phyloP scores from a whole-genome alignment of 371 early-diverging fungal genomes.

The Lichtheimia ornata region DNA sequence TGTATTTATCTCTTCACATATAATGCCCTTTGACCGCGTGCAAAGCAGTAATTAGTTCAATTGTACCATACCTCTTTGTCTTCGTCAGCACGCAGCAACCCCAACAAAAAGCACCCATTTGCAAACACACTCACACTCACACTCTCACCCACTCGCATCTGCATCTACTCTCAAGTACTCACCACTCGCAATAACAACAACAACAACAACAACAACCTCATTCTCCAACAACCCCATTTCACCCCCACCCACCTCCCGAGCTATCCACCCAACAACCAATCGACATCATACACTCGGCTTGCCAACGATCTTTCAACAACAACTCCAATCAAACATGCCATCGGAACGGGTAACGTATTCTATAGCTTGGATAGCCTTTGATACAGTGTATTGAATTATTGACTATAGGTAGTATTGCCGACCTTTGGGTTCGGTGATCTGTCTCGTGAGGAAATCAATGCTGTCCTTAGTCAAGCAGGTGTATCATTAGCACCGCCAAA shows the following conservation, averaged over 20 bases:
- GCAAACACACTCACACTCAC: background rate
- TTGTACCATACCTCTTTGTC: slow-evolving; percentile 9
- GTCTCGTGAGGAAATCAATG: slow-evolving; percentile 61
- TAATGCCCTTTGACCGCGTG: slow-evolving; percentile 8
- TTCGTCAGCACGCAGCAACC: slow-evolving; percentile 8
- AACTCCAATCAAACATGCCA: slow-evolving; percentile 10
- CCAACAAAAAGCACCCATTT: slow-evolving; percentile 1
- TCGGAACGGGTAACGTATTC: slow-evolving; percentile 18
- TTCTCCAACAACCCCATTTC: background rate
- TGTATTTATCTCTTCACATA: slow-evolving; percentile 4
- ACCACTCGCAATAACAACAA: slow-evolving; percentile 1
- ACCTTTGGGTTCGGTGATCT: slow-evolving; percentile 58
- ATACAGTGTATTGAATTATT: slow-evolving; percentile 2
- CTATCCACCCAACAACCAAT: background rate
- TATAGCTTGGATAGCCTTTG: background rate
- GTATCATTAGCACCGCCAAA: slow-evolving; percentile 40
- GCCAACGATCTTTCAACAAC: no score
- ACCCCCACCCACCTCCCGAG: background rate
- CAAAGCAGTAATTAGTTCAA: slow-evolving; percentile 4
- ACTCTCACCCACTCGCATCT: background rate
- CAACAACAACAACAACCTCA: background rate
- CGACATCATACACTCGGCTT: background rate
- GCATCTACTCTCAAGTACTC: background rate
- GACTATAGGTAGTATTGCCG: slow-evolving; percentile 13
- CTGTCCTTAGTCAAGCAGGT: slow-evolving; percentile 52